These are phyloP conservation scores for Gossypium gossypioides DNA, from an alignment of 441 rosid genomes.

Conservation along the genomic window DNA sequence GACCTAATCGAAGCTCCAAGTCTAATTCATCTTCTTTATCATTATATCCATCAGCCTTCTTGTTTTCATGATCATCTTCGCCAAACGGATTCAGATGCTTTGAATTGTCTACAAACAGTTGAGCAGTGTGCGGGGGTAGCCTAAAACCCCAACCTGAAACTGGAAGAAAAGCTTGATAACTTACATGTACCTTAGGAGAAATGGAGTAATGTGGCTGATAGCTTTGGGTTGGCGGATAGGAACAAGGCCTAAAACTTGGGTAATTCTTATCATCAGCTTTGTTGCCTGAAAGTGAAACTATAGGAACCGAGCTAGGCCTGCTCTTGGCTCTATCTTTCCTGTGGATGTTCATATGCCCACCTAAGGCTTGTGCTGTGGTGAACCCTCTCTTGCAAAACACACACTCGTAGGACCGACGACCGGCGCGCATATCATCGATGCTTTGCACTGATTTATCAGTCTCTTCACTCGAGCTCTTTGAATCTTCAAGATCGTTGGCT, in stretches of 20 bases:
- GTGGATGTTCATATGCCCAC: conserved; percentile 43
- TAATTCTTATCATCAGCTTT: conserved; percentile 10
- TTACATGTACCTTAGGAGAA: conserved; percentile 11
- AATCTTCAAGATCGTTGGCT: conserved; percentile 23
- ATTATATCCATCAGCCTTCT: neutral
- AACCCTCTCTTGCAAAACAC: conserved; percentile 41
- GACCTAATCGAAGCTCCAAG: conserved; percentile 40
- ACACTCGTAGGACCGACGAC: conserved; percentile 31
- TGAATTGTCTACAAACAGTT: conserved; percentile 18
- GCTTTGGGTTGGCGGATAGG: conserved; percentile 3
- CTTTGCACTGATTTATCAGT: conserved; percentile 24
- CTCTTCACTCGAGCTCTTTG: conserved; percentile 35
- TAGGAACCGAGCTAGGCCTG: conserved; percentile 18
- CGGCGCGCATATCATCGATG: conserved; percentile 20
- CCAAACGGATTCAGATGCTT: conserved; percentile 21
- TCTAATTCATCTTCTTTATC: conserved; percentile 26
- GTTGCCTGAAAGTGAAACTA: conserved; percentile 1
- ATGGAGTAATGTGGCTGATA: conserved; percentile 18
- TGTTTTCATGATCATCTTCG: conserved; percentile 14
- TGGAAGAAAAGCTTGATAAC: conserved; percentile 20
- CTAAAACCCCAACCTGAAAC: conserved; percentile 23
- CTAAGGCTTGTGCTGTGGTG: conserved; percentile 36
- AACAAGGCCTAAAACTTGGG: conserved; percentile 4
- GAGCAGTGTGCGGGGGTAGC: conserved; percentile 8
- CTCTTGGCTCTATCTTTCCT: conserved; percentile 32